Percentiles rank a stretch among this genome's conserved stretches.
These are phyloP conservation scores for Zopfia rhizophila DNA, from an alignment of 2,329 filamentous ascomycete genomes.

Conservation along the genomic window DNA sequence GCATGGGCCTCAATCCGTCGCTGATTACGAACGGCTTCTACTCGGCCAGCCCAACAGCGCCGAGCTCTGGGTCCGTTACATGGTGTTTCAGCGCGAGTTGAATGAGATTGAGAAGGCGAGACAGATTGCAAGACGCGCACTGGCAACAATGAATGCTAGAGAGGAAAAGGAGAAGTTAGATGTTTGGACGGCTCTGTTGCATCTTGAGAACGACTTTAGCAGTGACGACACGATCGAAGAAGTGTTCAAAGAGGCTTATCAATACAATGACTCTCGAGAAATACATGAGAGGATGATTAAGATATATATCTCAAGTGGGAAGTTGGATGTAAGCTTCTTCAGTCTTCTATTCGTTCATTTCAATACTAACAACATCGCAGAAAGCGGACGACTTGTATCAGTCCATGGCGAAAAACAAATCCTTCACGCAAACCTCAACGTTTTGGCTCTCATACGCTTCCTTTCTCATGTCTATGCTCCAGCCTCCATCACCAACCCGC, in stretches of 20 bases:
- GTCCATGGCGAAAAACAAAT: constrained; percentile 84
- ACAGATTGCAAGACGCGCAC: constrained; percentile 87
- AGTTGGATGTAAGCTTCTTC: constrained; percentile 73
- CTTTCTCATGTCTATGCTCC: constrained; percentile 82
- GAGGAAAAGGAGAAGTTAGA: constrained; percentile 95
- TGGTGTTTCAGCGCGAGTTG: constrained; percentile 97
- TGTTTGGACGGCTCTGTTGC: constrained; percentile 93
- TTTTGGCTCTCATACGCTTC: constrained; percentile 96
- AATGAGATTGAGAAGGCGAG: constrained; percentile 89
- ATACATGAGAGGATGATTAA: constrained; percentile 89
- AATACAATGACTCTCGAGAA: constrained; percentile 92
- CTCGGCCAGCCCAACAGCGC: constrained; percentile 95
- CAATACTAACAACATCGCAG: constrained; percentile 57
- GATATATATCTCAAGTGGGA: constrained; percentile 93
- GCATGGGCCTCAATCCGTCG: constrained; percentile 86
- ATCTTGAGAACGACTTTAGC: constrained; percentile 91
- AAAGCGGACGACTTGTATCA: constrained; percentile 92
- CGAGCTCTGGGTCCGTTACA: constrained; percentile 93
- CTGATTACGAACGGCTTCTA: constrained; percentile 93
- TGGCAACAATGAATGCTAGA: constrained; percentile 89
- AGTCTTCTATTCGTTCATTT: constrained; percentile 1
- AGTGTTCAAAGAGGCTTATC: constrained; percentile 90
- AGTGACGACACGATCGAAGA: constrained; percentile 83
- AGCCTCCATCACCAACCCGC: constrained; percentile 77
- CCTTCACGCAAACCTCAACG: constrained; percentile 77